Base-by-base conservation (phyloP, 1,284 basidiomycete species). In the Porphyrellus sp. region DNA sequence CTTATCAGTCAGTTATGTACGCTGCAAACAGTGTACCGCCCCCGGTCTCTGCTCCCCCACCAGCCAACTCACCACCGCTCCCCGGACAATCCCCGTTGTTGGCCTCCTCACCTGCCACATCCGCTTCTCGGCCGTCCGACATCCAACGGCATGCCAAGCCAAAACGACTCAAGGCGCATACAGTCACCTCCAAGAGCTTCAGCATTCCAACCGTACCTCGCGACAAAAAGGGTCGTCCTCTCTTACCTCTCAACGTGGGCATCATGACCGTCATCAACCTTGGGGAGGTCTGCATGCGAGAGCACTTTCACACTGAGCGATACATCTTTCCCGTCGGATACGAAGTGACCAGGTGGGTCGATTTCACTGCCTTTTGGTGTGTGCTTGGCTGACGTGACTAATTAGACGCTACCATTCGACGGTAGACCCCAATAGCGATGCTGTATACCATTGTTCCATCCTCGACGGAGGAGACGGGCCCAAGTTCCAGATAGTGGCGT, bases 271-370 rank as follows among this genome's bases (percentile, higher is more conserved):
- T 91, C 20, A 73, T 83, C 52, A 80, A 65, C 52, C 74, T 91
- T 0, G 89, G 89, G 5, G 77, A 82, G 55, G 80, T 90, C 5
- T 89, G 86, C 63, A 82, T 84, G 80, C 76, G 86, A 41, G 86
- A 90, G 60, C 85, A 89, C 65, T 91, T 90, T 63, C 86, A 89
- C 65, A 89, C 89, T 0, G 88, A 91, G 66, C 74, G 89, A 52
- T 91, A 91, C 65, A 91, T 91, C 58, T 91, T 89, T 62, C 89
- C 89, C 18, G 84, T 91, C 44, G 88, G 88, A 18, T 91, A 90
- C 64, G 85, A 89, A 65, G 87, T 89, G 5, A 86, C 82, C 4
- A 77, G 88, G 88, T 87, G 50, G 47, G 74, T 64, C 8, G 31
- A 37, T 57, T 28, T 35, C 7, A 23, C 7, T 28, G 13, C 35